These are phyloP conservation scores for Trichophyton rubrum DNA, from an alignment of 2,329 filamentous ascomycete genomes.

Conservation along the genomic window DNA sequence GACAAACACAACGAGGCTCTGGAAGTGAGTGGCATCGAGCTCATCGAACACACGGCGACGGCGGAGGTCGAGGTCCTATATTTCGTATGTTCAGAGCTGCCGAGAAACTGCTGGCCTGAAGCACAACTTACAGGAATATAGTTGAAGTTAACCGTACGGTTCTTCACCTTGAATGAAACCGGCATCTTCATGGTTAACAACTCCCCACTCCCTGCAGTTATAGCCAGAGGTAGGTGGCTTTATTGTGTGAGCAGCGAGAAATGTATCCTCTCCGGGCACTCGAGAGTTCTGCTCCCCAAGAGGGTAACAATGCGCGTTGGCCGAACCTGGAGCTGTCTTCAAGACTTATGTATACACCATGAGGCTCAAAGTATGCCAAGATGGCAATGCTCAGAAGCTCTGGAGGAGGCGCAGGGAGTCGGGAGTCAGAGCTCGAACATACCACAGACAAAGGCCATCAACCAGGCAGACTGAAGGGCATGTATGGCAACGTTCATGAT, in stretches of 20 bases:
- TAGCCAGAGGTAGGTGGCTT: not conserved
- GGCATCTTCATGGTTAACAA: conserved; percentile 8
- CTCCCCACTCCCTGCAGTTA: not conserved
- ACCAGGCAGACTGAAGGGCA: not conserved
- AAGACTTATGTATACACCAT: not conserved
- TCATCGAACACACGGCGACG: conserved; percentile 13
- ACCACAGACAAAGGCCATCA: not conserved
- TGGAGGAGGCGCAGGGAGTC: not conserved
- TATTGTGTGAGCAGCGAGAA: not conserved
- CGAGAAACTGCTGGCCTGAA: not conserved
- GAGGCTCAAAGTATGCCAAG: not conserved
- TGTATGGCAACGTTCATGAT: not conserved
- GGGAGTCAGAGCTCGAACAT: not conserved
- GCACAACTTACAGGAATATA: conserved; percentile 12
- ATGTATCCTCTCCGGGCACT: not conserved
- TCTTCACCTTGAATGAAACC: conserved; percentile 12
- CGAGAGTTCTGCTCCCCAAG: not conserved
- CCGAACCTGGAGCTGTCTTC: not conserved
- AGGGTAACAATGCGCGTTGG: not conserved
- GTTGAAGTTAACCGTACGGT: conserved; percentile 13
- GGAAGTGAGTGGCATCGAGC: conserved; percentile 14
- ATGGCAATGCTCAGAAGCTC: not conserved
- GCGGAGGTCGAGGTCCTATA: conserved; percentile 11
- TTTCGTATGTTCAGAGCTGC: not conserved
- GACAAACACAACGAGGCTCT: conserved; percentile 10